A percentile compares a stretch with the other conserved stretches of the same genome.
phyloP scores from a whole-genome alignment of 2,329 filamentous ascomycete genomes.

The Cryphonectria nitschkei region DNA sequence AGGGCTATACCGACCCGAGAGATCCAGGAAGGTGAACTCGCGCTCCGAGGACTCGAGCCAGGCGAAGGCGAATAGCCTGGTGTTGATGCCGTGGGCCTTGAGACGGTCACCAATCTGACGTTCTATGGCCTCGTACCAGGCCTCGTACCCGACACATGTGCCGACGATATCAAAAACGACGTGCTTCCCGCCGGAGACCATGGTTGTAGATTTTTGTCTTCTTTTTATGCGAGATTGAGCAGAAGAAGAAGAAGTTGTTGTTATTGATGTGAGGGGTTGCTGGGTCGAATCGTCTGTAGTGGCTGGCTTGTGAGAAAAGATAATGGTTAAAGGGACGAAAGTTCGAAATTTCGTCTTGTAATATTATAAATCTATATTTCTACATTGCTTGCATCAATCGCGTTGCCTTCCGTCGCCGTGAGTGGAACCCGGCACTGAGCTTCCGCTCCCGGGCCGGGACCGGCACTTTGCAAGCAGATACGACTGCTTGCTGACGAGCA shows the following conservation, averaged over 20 bases:
- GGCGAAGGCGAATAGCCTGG: conserved; percentile 48
- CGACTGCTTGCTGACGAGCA: not conserved
- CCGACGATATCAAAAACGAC: conserved; percentile 58
- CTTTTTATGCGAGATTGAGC: not conserved
- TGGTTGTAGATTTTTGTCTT: not conserved
- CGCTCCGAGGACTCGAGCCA: conserved; percentile 53
- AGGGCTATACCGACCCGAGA: conserved; percentile 47
- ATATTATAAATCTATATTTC: not conserved
- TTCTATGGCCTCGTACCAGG: conserved; percentile 47
- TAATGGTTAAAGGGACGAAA: not conserved
- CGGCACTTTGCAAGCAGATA: conserved; percentile 4
- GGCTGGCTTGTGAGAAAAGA: not conserved
- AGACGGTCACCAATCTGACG: conserved; percentile 47
- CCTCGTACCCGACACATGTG: conserved; percentile 52
- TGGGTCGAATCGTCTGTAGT: not conserved
- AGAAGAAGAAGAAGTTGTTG: no score
- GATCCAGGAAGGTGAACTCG: conserved; percentile 53
- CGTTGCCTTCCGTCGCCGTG: not conserved
- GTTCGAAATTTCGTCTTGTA: not conserved
- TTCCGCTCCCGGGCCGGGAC: conserved; percentile 10
- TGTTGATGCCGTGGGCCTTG: conserved; percentile 41
- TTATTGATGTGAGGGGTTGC: no score
- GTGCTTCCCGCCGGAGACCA: conserved; percentile 40
- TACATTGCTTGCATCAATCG: not conserved
- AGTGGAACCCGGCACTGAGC: not conserved